These are phyloP conservation scores for Phalaenopsis aphrodite DNA, from an alignment of 106 monocot species.

Conservation along the genomic window DNA sequence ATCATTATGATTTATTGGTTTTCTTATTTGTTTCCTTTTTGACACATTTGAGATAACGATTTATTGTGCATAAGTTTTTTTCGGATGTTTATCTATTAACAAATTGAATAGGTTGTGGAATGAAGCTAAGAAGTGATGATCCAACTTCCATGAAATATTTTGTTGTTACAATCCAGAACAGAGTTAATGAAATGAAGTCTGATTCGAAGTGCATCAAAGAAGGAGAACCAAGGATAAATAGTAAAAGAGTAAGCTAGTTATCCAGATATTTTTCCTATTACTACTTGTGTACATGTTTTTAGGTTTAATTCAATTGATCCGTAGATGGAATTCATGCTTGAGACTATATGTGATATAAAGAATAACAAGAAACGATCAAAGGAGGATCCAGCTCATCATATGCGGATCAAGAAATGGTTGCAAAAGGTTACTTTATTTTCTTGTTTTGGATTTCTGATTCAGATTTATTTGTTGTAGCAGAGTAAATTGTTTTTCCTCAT, in stretches of 20 bases:
- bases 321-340: constrained; percentile 98
- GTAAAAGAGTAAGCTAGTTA: constrained; percentile 52
- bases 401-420: constrained; percentile 92
- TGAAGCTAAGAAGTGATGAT: constrained; percentile 84
- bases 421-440: constrained; percentile 53
- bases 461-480: neutral
- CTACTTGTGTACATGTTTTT: neutral
- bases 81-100: neutral
- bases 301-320: constrained; percentile 12
- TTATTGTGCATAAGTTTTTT: neutral
- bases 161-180: constrained; percentile 55
- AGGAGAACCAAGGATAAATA: constrained; percentile 34
- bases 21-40: neutral
- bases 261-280: neutral
- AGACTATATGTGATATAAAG: constrained; percentile 95
- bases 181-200: constrained; percentile 52
- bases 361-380: constrained; percentile 81
- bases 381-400: constrained; percentile 65
- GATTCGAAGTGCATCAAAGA: constrained; percentile 18
- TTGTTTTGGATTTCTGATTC: neutral
- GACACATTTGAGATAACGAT: neutral
- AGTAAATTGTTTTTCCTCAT: neutral
- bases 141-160: constrained; percentile 91
- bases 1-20: neutral
- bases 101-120: constrained; percentile 69